phyloP scores from a whole-genome alignment of 2,329 filamentous ascomycete species.

The Coniella vitis region DNA sequence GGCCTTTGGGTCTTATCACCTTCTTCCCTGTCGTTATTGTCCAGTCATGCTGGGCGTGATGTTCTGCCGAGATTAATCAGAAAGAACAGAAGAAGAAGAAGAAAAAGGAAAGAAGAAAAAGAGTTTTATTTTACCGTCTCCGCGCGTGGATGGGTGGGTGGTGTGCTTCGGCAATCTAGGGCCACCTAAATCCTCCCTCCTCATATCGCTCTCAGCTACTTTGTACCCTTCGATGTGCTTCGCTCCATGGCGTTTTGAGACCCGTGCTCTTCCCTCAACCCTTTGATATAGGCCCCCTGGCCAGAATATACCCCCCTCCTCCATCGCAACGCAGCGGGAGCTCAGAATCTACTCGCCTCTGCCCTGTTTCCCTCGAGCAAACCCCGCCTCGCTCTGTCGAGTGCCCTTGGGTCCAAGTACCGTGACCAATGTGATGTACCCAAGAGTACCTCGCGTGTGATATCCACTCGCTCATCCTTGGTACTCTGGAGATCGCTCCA shows the following conservation, averaged over 20 bases:
- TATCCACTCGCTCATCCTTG: slow-evolving; percentile 5
- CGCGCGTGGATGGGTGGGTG: background rate
- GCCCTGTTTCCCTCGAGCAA: slow-evolving; percentile 15
- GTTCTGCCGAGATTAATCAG: no score
- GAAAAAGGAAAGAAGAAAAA: no score
- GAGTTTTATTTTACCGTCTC: no score
- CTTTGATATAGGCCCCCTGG: slow-evolving; percentile 25
- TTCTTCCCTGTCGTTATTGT: slow-evolving; percentile 14
- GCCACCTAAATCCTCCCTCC: slow-evolving; percentile 21
- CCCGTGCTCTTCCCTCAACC: slow-evolving; percentile 20
- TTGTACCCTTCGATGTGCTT: slow-evolving; percentile 10
- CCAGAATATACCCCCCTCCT: slow-evolving; percentile 23
- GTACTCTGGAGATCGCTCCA: slow-evolving; percentile 8
- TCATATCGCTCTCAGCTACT: slow-evolving; percentile 5
- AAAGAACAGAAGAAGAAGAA: no score
- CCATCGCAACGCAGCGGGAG: slow-evolving; percentile 17
- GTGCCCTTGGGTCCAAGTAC: slow-evolving; percentile 12
- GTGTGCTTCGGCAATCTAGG: slow-evolving; percentile 25
- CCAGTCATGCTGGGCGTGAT: no score
- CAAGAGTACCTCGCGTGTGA: slow-evolving; percentile 5
- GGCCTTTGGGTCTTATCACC: slow-evolving; percentile 6
- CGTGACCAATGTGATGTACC: slow-evolving; percentile 6
- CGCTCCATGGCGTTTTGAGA: slow-evolving; percentile 23
- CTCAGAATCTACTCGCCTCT: slow-evolving; percentile 13
- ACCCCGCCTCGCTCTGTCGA: slow-evolving; percentile 12